Conservation (phyloP, 805 yeast genomes). For the Zygoascus ofunaensis region DNA sequence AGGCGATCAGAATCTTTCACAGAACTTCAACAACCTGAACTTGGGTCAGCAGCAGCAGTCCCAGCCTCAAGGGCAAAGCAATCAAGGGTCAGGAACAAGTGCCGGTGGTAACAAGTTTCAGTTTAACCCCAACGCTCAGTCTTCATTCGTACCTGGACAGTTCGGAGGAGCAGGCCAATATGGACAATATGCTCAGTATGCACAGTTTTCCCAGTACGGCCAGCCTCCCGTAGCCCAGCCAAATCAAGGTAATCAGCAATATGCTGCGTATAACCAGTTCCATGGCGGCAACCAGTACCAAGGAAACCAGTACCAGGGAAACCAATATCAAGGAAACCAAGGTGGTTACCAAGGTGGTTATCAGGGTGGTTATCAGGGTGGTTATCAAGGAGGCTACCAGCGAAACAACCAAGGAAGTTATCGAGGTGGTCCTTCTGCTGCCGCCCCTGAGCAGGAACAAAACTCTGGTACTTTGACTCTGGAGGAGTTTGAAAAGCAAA, state of each 20-base stretch:
- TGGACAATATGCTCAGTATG: neutral
- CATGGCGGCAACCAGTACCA: constrained; percentile 7
- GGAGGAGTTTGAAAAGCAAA: constrained; percentile 55
- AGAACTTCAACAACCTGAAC: constrained; percentile 17
- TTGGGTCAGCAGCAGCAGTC: constrained; percentile 22
- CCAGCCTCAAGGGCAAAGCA: constrained; percentile 31
- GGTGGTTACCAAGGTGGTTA: constrained; percentile 8
- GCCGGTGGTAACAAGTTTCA: constrained; percentile 40
- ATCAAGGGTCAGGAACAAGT: constrained; percentile 48
- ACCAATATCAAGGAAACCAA: constrained; percentile 10
- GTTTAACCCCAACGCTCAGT: constrained; percentile 20
- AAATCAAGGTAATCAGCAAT: constrained; percentile 18
- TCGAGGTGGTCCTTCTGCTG: constrained; percentile 8
- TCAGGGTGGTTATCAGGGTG: constrained; percentile 13
- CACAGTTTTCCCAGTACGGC: constrained; percentile 19
- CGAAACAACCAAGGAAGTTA: constrained; percentile 8
- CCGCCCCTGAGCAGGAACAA: constrained; percentile 15
- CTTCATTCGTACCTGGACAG: constrained; percentile 3
- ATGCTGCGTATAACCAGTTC: constrained; percentile 24
- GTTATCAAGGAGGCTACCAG: constrained; percentile 9
- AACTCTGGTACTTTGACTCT: constrained; percentile 55
- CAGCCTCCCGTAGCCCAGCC: constrained; percentile 10
- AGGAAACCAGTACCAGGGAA: constrained; percentile 8
- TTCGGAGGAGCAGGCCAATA: constrained; percentile 21
- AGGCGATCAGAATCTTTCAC: constrained; percentile 6